Conservation (phyloP, 148 eudicot genomes). For the Rhododendron molle region DNA sequence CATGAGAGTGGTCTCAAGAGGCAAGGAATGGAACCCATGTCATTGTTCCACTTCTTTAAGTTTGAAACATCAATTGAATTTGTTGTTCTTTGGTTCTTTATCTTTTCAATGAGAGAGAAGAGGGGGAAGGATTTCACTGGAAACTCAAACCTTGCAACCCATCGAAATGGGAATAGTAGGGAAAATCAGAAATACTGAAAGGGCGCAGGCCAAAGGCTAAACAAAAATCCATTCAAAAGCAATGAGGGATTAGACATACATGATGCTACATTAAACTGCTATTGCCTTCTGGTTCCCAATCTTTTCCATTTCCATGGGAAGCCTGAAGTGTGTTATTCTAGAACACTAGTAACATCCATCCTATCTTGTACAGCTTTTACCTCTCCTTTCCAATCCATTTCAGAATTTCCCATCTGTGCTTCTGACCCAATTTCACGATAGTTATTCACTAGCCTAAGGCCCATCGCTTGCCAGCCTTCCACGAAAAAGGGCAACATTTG, state of each 20-base stretch:
- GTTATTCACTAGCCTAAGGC: neutral
- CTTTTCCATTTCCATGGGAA: neutral
- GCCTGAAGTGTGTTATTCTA: neutral
- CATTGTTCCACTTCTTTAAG: neutral
- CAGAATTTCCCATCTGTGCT: neutral
- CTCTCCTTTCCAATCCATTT: neutral
- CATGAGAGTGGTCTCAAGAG: neutral
- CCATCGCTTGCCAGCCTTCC: too few species aligned
- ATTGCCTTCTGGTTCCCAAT: neutral
- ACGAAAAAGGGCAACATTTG: neutral
- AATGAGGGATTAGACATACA: neutral
- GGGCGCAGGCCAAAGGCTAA: neutral
- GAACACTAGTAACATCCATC: neutral
- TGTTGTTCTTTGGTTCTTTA: neutral
- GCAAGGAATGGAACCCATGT: neutral
- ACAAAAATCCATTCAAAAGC: neutral
- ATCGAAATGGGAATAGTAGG: neutral
- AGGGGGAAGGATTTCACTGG: neutral
- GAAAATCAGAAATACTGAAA: neutral
- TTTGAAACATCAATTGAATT: neutral
- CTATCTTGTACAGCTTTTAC: neutral
- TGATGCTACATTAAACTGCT: neutral
- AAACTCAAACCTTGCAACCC: neutral
- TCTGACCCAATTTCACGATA: neutral
- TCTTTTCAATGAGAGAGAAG: neutral